These are phyloP conservation scores for Ogataea nonfermentans DNA, from an alignment of 805 yeast species.

Conservation along the genomic window DNA sequence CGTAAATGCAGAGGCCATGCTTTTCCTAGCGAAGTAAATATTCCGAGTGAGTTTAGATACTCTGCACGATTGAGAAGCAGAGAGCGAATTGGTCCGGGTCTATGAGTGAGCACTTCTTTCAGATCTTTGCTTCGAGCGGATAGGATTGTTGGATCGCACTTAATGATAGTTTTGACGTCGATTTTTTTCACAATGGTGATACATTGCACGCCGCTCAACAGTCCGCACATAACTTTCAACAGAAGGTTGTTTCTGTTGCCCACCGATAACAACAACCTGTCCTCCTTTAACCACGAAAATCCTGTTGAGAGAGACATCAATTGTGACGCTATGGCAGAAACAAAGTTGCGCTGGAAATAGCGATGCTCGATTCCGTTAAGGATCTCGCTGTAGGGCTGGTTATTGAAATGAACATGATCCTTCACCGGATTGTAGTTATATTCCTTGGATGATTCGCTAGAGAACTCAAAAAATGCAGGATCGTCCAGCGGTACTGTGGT, in stretches of 20 bases:
- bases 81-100: conserved; percentile 24
- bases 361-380: conserved; percentile 24
- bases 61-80: conserved; percentile 36
- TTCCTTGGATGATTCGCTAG: conserved; percentile 17
- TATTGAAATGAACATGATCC: conserved; percentile 26
- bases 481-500: conserved; percentile 32
- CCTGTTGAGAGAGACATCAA: conserved; percentile 32
- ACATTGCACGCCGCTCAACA: conserved; percentile 35
- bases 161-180: conserved; percentile 14
- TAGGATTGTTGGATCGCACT: conserved; percentile 33
- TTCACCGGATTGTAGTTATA: conserved; percentile 21
- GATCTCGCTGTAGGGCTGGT: conserved; percentile 30
- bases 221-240: conserved; percentile 39
- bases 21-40: conserved; percentile 39
- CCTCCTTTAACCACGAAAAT: conserved; percentile 28
- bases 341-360: conserved; percentile 36
- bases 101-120: conserved; percentile 21
- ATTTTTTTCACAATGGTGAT: conserved; percentile 23
- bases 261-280: conserved; percentile 24
- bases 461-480: conserved; percentile 4
- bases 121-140: conserved; percentile 29
- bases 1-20: conserved; percentile 34
- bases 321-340: conserved; percentile 36
- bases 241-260: conserved; percentile 28
- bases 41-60: conserved; percentile 48